Evolutionary conservation across 768 basidiomycete genomes (phyloP).

Genomic region (Scleroderma bovista): DNA sequence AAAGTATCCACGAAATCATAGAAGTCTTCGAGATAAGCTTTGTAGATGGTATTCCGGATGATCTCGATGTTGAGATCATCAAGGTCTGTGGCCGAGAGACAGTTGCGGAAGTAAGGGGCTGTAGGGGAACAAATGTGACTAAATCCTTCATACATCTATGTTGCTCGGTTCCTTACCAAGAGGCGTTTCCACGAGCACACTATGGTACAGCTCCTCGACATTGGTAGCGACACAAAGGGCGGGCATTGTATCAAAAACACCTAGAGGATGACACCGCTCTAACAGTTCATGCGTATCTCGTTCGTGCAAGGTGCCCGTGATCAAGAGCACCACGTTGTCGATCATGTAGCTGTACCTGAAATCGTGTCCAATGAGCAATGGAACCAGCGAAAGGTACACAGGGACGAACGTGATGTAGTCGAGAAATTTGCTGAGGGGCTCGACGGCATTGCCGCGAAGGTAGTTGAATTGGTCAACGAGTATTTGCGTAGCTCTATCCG

Average conservation of each 20-base stretch:
- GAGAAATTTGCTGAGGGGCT: conserved; percentile 86
- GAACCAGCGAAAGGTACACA: conserved; percentile 1
- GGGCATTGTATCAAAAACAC: conserved; percentile 97
- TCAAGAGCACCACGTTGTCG: conserved; percentile 96
- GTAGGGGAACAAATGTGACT: not conserved
- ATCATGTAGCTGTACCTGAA: conserved; percentile 97
- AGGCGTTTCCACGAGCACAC: conserved; percentile 95
- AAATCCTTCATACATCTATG: conserved; percentile 1
- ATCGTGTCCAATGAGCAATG: conserved; percentile 3
- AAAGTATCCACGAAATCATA: conserved; percentile 75
- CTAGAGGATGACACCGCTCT: conserved; percentile 94
- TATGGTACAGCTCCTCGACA: conserved; percentile 96
- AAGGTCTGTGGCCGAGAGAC: conserved; percentile 90
- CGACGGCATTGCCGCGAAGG: conserved; percentile 83
- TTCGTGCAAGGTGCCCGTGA: conserved; percentile 95
- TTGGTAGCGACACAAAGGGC: conserved; percentile 99
- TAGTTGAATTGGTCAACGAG: conserved; percentile 98
- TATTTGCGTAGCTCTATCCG: conserved; percentile 93
- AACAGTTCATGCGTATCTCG: conserved; percentile 95
- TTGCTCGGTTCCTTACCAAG: conserved; percentile 57
- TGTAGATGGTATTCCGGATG: conserved; percentile 98
- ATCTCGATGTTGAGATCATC: conserved; percentile 99
- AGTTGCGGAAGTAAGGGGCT: conserved; percentile 97
- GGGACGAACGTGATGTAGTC: conserved; percentile 92
- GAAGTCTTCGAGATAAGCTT: conserved; percentile 98